Percentiles rank a stretch among this genome's conserved stretches.
These are phyloP conservation scores for Ophiostoma australiae DNA, from an alignment of 2,329 filamentous ascomycete species.

Conservation along the genomic window DNA sequence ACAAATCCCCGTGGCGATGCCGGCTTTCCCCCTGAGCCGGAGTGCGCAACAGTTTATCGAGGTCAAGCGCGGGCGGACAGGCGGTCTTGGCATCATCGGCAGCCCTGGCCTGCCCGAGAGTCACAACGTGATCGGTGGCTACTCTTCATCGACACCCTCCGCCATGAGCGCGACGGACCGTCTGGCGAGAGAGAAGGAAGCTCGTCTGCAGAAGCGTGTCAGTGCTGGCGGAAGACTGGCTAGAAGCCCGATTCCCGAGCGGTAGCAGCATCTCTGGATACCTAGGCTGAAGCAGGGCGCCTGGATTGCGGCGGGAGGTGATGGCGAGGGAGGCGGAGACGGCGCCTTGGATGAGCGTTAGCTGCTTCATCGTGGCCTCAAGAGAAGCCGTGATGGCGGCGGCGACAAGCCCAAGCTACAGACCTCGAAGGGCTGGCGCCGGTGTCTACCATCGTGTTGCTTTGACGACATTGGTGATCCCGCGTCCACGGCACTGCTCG, in stretches of 20 bases:
- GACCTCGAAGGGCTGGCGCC: background rate
- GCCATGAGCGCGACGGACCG: conserved; percentile 42
- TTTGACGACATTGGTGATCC: background rate
- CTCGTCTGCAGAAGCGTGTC: conserved; percentile 69
- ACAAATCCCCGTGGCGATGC: conserved; percentile 69
- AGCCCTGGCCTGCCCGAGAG: background rate
- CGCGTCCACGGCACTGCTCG: background rate
- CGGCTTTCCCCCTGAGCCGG: conserved; percentile 76
- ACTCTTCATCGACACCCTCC: conserved; percentile 49
- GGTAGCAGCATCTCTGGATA: conserved; percentile 39
- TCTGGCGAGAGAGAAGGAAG: conserved; percentile 59
- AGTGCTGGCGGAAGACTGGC: conserved; percentile 71
- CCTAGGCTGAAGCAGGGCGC: conserved; percentile 16
- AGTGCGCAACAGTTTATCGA: conserved; percentile 81
- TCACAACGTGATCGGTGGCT: background rate
- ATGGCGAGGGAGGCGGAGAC: conserved; percentile 9
- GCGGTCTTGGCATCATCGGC: conserved; percentile 15
- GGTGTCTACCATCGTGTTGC: background rate
- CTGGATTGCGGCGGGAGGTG: background rate
- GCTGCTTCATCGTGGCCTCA: background rate
- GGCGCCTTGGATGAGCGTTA: conserved; percentile 12
- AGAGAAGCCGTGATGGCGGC: background rate
- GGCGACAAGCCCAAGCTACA: background rate
- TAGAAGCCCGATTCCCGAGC: conserved; percentile 59
- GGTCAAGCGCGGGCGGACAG: conserved; percentile 57